Conservation (phyloP, 192 early-diverging fungal genomes). For the Diversispora eburnea region DNA sequence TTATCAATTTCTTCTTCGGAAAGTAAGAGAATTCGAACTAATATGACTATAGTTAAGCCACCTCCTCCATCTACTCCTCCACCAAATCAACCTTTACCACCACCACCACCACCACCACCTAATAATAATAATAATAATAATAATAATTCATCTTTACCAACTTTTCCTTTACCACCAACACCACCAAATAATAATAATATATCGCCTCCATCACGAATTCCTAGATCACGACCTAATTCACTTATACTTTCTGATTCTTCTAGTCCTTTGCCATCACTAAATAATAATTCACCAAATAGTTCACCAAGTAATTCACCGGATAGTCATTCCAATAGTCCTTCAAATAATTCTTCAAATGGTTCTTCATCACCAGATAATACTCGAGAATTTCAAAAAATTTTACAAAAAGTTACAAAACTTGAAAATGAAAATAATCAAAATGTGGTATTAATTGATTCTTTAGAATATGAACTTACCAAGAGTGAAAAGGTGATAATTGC, state of each 20-base stretch:
- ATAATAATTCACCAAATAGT: neutral
- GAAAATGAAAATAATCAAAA: constrained; percentile 38
- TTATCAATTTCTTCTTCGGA: neutral
- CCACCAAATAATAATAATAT: constrained; percentile 19
- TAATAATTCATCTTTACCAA: constrained; percentile 6
- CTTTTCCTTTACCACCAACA: constrained; percentile 27
- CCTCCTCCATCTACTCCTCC: neutral
- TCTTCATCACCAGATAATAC: neutral
- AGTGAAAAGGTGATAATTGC: constrained; percentile 40
- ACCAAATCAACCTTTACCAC: neutral
- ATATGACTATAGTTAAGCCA: neutral
- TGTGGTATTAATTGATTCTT: constrained; percentile 29
- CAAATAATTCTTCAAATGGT: constrained; percentile 23
- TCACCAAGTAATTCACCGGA: neutral
- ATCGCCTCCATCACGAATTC: neutral
- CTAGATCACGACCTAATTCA: neutral
- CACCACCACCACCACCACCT: constrained; percentile 21
- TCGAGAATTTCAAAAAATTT: constrained; percentile 29
- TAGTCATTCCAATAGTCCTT: constrained; percentile 4
- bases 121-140: neutral
- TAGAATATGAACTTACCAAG: constrained; percentile 44
- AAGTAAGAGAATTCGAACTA: neutral
- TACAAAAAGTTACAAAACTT: constrained; percentile 37
- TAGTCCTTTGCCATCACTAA: neutral
- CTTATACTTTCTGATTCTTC: too few relatives aligned